Evolutionary conservation across 2,329 filamentous ascomycete genomes (phyloP), one percentile per base, ranked within the genome.

Genomic region (Cladophialophora yegresii): DNA sequence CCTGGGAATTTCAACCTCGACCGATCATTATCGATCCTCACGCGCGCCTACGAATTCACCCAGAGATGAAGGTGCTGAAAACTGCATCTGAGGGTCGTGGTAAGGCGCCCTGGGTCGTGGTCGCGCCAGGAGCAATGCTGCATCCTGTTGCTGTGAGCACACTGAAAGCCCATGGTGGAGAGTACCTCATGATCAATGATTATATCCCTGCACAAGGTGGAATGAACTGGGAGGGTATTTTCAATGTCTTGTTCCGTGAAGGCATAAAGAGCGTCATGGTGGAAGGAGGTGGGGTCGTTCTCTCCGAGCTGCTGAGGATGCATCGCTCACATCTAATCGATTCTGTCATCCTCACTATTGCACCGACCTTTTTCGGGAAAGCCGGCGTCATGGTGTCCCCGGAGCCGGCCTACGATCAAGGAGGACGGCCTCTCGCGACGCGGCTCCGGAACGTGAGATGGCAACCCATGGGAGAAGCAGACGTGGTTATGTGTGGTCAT

Each of bases 361-460:
- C 93, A 2, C 93, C 93, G 8, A 91, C 87, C 0, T 98, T 92
- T 85, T 82, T 98, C n/a, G 93, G 93, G 1, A 82, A 85, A 65
- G 91, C 90, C 2, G 92, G 92, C 7, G 90, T 97, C 9, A 82
- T 87, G 10, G 91, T 96, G 2, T 88, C 86, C 54, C 93, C 93
- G 1, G 81, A 85, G 22, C 67, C 70, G 9, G 54, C 54, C 4
- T 75, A 77, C 1, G 74, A 81, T 20, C 85, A 84, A 2, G 78
- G 79, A 53, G 82, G 83, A 4, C 76, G 84, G 54, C 82, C 89
- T 6, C 87, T 87, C 0, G 85, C 88, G 16, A 86, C 87, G 69
- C 80, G 96, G 54, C 62, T 79, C 51, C 81, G 78, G 53, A 81
- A 88, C 61, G 86, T 91, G 10, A 83, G 79, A 64, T 96, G 92